These are phyloP conservation scores for Aspergillus pseudoterreus DNA, from an alignment of 2,329 filamentous ascomycete genomes.

Conservation along the genomic window DNA sequence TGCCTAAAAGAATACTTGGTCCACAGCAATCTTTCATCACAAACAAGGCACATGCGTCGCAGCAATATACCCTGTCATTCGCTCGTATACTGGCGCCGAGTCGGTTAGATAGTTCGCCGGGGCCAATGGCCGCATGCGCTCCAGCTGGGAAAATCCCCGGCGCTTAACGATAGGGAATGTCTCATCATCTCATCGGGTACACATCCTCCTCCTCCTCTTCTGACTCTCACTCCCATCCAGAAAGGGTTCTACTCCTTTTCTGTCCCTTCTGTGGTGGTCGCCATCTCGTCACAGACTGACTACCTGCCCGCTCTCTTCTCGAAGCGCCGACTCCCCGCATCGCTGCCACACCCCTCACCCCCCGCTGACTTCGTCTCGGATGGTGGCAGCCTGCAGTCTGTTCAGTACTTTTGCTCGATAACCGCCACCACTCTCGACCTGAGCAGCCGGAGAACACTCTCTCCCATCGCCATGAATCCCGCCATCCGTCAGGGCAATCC, in stretches of 20 bases:
- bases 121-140: slow-evolving; percentile 14
- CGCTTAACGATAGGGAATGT: slow-evolving; percentile 5
- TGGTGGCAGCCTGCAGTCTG: no score
- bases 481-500: slow-evolving; percentile 59
- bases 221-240: background rate
- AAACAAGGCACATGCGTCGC: no score
- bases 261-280: background rate
- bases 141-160: slow-evolving; percentile 11
- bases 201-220: background rate
- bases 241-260: background rate
- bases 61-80: background rate
- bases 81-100: slow-evolving; percentile 3
- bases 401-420: background rate
- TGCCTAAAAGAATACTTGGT: no score
- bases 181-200: background rate
- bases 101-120: background rate
- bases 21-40: no score
- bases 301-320: background rate
- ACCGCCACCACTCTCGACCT: background rate
- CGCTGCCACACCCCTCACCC: background rate
- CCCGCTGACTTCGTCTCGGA: no score
- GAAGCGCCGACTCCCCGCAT: background rate
- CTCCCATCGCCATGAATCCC: slow-evolving; percentile 39
- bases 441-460: background rate
- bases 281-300: background rate